Evolutionary conservation across 2,329 filamentous ascomycete species (phyloP), one percentile per base, ranked within the genome.

Genomic region (Cladosporium sp.): DNA sequence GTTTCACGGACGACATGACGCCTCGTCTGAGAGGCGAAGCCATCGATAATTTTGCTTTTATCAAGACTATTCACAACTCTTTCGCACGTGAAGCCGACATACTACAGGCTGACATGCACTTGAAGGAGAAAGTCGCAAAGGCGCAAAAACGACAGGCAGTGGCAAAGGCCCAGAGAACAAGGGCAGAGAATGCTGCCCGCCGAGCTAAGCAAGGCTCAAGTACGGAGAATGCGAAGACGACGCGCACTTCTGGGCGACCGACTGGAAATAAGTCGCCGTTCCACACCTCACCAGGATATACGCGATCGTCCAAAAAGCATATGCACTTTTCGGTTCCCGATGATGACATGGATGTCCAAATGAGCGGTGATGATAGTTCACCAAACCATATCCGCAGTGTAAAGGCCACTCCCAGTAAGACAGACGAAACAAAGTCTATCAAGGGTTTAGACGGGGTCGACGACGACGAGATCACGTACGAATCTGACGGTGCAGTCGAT

Each of bases 11-110:
- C 62, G 68, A 79, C 13, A 82, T 96, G 61, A 82, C 83, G 15
- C 88, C 92, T 1, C 81, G 88, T 6, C 78, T 90, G 25, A 85
- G 91, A 42, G 94, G 93, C 10, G 81, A 92, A 67, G 81, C 84
- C 7, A 83, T 99, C 48, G 85, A 86, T 61, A 82, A 83, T 52
- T 90, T 92, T 66, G 77, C 83, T 9, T 90, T 89, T 70, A 87
- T 97, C 53, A 89, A 91, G 62, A 80, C 79, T 28, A 85, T 90
- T 32, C 94, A 97, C 73, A 97, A 97, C 70, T 91, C 90, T 0
- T 96, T 95, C 67, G 89, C 90, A 57, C 84, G 88, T 25, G 87
- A 89, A 58, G 85, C 88, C 71, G 91, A 96, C 67, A 84, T 91
- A 57, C 77, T 93, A 9, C 84, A 86, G 60, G 83, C 84, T 24